Evolutionary conservation across 495 filamentous ascomycete genomes (phyloP), one percentile per base, ranked within the genome.

Genomic region (Neurospora sublineolata): DNA sequence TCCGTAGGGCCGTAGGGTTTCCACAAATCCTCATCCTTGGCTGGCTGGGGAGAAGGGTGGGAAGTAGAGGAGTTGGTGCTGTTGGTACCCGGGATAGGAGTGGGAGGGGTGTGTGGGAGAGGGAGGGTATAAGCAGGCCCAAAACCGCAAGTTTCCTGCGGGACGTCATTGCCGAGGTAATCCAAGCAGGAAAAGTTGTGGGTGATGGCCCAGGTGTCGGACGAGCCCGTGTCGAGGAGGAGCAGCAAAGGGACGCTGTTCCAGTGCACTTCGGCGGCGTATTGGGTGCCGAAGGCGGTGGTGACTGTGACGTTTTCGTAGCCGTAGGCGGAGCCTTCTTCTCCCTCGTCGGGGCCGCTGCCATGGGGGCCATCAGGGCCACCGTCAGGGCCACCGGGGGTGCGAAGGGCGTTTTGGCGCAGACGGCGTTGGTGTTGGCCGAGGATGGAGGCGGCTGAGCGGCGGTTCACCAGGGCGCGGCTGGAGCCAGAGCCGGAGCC

Each of bases 191-290:
- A 38, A 69, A 81, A 81, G 52, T 72, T 67, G 1, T 37, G 64
- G 8, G 69, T 71, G 14, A 78, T 77, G 3, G 76, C 79, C 81
- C 88, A 91, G 9, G 88, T 89, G 74, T 92, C 90, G 58, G 84
- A 85, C 79, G 86, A 89, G 20, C 89, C 89, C 4, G 88, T 91
- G 76, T 91, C 90, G 68, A 92, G 78, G 0, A 90, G 78, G 0
- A 90, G 77, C 16, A 89, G 46, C 30, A 69, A 58, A 70, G 72
- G 73, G 10, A 70, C 69, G 9, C 75, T 75, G 44, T 78, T 75
- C 76, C 79, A 83, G 39, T 60, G n/a, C 0, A 76, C 79, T 12
- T 77, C 42, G n/a, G 76, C 75, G 37, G 80, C 76, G 44, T 83
- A 84, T 69, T 83, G 78, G 0, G 79, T 81, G 68, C 81, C 82